Percentiles rank a stretch among this genome's conserved stretches.
These are phyloP conservation scores for Corymbia citriodora DNA, from an alignment of 441 rosid genomes.

Conservation along the genomic window DNA sequence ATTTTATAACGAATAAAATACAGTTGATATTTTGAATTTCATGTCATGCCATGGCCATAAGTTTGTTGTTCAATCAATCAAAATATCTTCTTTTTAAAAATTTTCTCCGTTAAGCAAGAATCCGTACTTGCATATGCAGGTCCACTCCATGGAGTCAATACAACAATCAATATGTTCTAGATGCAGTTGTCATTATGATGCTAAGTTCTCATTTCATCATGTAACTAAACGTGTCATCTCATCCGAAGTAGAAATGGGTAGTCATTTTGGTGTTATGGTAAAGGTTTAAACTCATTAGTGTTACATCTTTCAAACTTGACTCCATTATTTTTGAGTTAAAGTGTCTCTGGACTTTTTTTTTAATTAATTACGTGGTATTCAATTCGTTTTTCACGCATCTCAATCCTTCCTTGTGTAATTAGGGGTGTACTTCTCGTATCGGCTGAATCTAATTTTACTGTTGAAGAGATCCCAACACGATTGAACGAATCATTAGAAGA, in stretches of 20 bases:
- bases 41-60: background rate
- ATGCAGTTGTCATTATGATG: background rate
- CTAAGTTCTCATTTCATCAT: background rate
- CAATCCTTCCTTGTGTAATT: background rate
- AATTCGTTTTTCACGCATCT: accelerated
- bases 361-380: accelerated
- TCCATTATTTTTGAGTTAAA: background rate
- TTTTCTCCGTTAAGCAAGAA: background rate
- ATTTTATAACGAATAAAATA: background rate
- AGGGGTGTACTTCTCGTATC: background rate
- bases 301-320: too few species aligned
- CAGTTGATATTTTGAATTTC: background rate
- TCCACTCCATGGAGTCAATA: background rate
- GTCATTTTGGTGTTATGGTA: background rate
- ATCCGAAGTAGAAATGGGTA: background rate
- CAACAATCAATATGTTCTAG: background rate
- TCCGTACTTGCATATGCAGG: background rate
- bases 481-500: background rate
- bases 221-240: background rate
- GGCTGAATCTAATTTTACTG: background rate
- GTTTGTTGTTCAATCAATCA: background rate
- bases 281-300: background rate
- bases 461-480: background rate
- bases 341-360: background rate
- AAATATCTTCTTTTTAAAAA: background rate